Percentiles rank a stretch among this genome's conserved stretches.
Conservation (phyloP, 768 basidiomycete species). For the Kwoniella europaea region DNA sequence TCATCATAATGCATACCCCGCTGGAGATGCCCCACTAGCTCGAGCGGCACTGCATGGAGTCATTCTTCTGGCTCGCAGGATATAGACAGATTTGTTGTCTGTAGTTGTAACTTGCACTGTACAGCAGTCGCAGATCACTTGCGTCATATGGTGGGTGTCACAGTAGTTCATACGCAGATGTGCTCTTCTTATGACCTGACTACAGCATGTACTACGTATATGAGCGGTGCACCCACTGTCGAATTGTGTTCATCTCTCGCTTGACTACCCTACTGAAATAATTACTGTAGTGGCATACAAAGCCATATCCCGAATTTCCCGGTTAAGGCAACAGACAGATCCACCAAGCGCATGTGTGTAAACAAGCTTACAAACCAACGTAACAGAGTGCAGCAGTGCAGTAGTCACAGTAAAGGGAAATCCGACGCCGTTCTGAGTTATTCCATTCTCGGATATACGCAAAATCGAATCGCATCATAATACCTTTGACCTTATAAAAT, state of each 20-base stretch:
- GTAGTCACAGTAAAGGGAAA: too few species aligned
- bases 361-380: conserved; percentile 6
- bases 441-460: too few species aligned
- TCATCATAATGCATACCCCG: neutral
- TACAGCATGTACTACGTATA: too few species aligned
- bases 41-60: neutral
- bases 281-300: neutral
- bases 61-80: too few species aligned
- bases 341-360: neutral
- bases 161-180: too few species aligned
- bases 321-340: neutral
- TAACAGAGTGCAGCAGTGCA: neutral
- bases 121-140: too few species aligned
- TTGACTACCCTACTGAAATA: neutral
- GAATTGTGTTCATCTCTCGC: neutral
- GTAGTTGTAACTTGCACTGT: too few species aligned
- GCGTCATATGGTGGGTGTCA: too few species aligned
- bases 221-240: neutral
- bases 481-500: neutral
- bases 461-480: too few species aligned
- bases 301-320: neutral
- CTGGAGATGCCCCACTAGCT: neutral
- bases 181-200: too few species aligned
- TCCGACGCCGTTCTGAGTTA: too few species aligned
- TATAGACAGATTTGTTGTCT: too few species aligned